phyloP scores from a whole-genome alignment of 768 basidiomycete genomes.

The Collybia sordida region DNA sequence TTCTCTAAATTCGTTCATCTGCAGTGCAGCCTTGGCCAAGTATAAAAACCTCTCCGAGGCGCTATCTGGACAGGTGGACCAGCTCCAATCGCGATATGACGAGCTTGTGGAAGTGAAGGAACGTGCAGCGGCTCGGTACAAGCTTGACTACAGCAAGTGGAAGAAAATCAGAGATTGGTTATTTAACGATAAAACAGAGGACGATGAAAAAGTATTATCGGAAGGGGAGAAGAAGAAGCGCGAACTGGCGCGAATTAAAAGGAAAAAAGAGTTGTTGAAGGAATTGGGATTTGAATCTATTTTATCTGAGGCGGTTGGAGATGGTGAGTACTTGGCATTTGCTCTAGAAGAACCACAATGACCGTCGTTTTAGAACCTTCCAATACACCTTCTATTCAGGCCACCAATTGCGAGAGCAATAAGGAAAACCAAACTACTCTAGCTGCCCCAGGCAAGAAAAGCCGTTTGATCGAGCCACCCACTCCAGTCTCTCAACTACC shows the following conservation, averaged over 20 bases:
- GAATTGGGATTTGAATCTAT: slow-evolving; percentile 18
- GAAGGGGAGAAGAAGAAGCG: slow-evolving; percentile 25
- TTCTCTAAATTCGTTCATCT: background rate
- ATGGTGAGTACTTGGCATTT: background rate
- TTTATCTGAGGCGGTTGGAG: slow-evolving; percentile 2
- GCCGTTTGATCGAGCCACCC: background rate
- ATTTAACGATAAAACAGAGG: slow-evolving; percentile 30
- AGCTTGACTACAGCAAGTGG: slow-evolving; percentile 56
- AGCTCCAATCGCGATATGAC: slow-evolving; percentile 43
- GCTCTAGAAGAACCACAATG: background rate
- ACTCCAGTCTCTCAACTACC: background rate
- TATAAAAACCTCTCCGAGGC: slow-evolving; percentile 3
- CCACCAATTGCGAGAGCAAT: slow-evolving; percentile 15
- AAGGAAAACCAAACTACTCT: slow-evolving; percentile 25
- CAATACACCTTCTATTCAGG: slow-evolving; percentile 21
- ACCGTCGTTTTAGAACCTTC: background rate
- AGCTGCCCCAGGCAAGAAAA: slow-evolving; percentile 8
- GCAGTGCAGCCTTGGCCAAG: slow-evolving; percentile 5
- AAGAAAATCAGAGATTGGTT: slow-evolving; percentile 43
- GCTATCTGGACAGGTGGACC: slow-evolving; percentile 25
- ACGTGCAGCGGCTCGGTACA: slow-evolving; percentile 46
- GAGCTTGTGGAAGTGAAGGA: slow-evolving; percentile 41
- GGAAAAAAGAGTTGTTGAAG: slow-evolving; percentile 22
- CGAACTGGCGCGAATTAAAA: slow-evolving; percentile 15
- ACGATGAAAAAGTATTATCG: slow-evolving; percentile 23